These are phyloP conservation scores for Colletotrichum salicis DNA, from an alignment of 2,329 filamentous ascomycete species.

Conservation along the genomic window DNA sequence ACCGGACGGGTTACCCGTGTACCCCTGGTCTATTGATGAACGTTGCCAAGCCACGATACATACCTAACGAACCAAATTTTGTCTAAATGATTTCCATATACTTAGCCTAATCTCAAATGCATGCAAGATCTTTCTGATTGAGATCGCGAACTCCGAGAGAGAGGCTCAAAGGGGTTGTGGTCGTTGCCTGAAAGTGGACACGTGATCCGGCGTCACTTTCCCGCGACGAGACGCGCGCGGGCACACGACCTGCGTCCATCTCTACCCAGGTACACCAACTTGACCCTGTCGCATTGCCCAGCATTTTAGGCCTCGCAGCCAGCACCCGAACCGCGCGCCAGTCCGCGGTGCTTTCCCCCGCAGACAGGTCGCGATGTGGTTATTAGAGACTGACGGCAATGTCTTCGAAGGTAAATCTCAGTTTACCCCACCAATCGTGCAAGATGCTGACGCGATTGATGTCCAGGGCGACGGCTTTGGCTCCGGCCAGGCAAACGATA, in stretches of 20 bases:
- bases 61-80: background rate
- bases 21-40: too few species aligned
- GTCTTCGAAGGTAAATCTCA: slow-evolving; percentile 56
- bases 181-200: slow-evolving; percentile 32
- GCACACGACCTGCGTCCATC: slow-evolving; percentile 24
- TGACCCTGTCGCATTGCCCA: slow-evolving; percentile 4
- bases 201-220: slow-evolving; percentile 39
- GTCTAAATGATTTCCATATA: background rate
- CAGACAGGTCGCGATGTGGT: slow-evolving; percentile 65
- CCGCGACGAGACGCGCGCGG: slow-evolving; percentile 17
- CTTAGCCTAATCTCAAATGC: background rate
- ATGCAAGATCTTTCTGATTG: background rate
- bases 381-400: slow-evolving; percentile 68
- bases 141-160: background rate
- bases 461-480: slow-evolving; percentile 72
- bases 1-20: background rate
- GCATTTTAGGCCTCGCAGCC: background rate
- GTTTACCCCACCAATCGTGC: background rate
- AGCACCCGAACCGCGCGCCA: background rate
- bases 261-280: slow-evolving; percentile 21
- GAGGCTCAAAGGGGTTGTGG: background rate
- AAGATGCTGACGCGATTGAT: slow-evolving; percentile 17
- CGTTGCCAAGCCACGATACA: too few species aligned
- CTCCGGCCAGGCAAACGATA: slow-evolving; percentile 86
- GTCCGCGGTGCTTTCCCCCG: background rate